A percentile compares a stretch with the other conserved stretches of the same genome.
These are phyloP conservation scores for Pulveroboletus ravenelii DNA, from an alignment of 768 basidiomycete species.

Conservation along the genomic window DNA sequence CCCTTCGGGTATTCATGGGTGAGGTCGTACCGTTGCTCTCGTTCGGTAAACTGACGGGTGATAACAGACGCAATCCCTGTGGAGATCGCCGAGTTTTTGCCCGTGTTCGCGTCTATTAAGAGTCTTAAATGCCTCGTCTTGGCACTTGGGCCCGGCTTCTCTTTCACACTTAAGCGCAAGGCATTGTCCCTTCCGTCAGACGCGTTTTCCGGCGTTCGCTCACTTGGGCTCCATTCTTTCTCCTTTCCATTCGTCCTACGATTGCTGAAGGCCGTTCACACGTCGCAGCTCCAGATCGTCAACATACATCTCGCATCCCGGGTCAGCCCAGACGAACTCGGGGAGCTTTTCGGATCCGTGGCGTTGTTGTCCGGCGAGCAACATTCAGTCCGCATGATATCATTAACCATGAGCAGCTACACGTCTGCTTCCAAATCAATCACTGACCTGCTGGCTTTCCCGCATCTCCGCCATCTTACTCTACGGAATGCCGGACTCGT, in stretches of 20 bases:
- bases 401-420: conserved; percentile 9
- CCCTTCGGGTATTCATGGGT: conserved; percentile 17
- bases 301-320: conserved; percentile 14
- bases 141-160: conserved; percentile 10
- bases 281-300: conserved; percentile 11
- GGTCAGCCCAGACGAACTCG: conserved; percentile 5
- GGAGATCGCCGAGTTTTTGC: no score
- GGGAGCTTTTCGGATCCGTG: conserved; percentile 4
- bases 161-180: conserved; percentile 10
- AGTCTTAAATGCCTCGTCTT: conserved; percentile 18
- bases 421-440: conserved; percentile 13
- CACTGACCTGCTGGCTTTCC: conserved; percentile 2
- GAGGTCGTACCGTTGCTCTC: not conserved
- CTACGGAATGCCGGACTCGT: conserved; percentile 9
- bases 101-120: no score
- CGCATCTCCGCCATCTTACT: conserved; percentile 10
- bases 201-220: conserved; percentile 6
- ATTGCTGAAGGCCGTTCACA: conserved; percentile 4
- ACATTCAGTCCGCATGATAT: conserved; percentile 6
- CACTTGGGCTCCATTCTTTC: conserved; percentile 15
- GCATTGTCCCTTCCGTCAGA: conserved; percentile 1
- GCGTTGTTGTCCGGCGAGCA: conserved; percentile 6
- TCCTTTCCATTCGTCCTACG: conserved; percentile 5
- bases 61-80: no score
- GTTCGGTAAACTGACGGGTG: not conserved